Percentiles rank a stretch among this genome's conserved stretches.
These are phyloP conservation scores for Fagus sylvatica DNA, from an alignment of 306 rosid genomes.

Conservation along the genomic window DNA sequence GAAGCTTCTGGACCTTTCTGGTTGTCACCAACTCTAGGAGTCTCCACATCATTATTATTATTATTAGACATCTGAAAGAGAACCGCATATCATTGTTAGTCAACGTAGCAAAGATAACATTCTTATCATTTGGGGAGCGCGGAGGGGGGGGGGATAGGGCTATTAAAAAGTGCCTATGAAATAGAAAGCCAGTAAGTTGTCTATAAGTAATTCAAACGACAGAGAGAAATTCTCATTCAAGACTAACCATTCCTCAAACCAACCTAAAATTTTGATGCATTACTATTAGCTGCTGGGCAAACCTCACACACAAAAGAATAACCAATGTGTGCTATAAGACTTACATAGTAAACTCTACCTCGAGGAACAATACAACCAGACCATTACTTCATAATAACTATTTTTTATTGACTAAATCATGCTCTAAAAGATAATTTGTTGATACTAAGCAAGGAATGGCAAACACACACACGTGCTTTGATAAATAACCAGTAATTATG, in stretches of 20 bases:
- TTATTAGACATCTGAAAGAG: slow-evolving; percentile 47
- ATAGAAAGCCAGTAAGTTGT: neutral
- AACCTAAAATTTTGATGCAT: neutral
- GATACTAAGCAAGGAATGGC: neutral
- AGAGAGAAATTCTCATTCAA: neutral
- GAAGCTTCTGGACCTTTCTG: slow-evolving; percentile 34
- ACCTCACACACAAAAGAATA: neutral
- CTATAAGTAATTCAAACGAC: neutral
- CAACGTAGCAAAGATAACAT: neutral
- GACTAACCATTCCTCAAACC: neutral
- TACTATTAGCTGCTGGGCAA: neutral
- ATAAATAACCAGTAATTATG: neutral
- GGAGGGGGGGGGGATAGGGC: neutral
- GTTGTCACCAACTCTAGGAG: slow-evolving; percentile 32
- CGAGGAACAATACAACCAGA: neutral
- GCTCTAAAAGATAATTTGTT: neutral
- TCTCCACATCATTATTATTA: slow-evolving; percentile 38
- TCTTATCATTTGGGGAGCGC: neutral
- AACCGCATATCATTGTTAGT: slow-evolving; percentile 11
- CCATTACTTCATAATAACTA: neutral
- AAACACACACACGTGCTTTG: neutral
- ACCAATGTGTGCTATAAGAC: neutral
- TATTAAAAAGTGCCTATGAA: neutral
- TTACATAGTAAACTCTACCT: neutral
- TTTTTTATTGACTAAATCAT: neutral